Conservation (phyloP, 192 early-diverging fungal genomes). For the Coemansia pectinata region DNA sequence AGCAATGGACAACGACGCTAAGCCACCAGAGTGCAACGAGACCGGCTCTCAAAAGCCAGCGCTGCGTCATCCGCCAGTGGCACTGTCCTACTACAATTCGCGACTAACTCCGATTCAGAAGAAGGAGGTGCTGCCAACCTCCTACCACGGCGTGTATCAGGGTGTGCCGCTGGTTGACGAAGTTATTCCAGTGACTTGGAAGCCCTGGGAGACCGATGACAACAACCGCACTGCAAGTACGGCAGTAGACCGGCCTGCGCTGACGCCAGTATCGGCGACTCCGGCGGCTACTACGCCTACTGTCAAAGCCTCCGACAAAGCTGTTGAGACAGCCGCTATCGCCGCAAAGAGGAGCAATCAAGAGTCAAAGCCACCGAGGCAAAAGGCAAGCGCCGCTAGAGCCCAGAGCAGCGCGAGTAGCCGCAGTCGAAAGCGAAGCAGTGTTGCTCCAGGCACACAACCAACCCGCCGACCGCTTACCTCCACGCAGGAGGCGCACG, state of each 20-base stretch:
- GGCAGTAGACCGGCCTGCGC: neutral
- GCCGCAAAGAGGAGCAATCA: neutral
- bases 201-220: neutral
- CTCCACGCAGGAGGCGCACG: conserved; percentile 14
- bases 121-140: conserved; percentile 14
- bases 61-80: conserved; percentile 7
- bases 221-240: neutral
- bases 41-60: conserved; percentile 4
- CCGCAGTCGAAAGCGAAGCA: neutral
- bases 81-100: conserved; percentile 38
- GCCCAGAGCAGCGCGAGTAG: conserved; percentile 5
- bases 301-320: neutral
- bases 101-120: conserved; percentile 30
- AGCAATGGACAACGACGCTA: neutral
- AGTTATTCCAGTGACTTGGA: conserved; percentile 2
- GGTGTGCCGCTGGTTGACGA: conserved; percentile 32
- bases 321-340: neutral
- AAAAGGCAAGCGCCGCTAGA: neutral
- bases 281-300: neutral
- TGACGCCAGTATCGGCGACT: neutral
- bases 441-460: neutral
- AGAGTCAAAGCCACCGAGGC: neutral
- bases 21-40: conserved; percentile 13
- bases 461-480: conserved; percentile 23
- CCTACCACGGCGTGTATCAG: conserved; percentile 34